Evolutionary conservation across 208 protist genomes (phyloP).

Genomic region (Borovskyia barvae): DNA sequence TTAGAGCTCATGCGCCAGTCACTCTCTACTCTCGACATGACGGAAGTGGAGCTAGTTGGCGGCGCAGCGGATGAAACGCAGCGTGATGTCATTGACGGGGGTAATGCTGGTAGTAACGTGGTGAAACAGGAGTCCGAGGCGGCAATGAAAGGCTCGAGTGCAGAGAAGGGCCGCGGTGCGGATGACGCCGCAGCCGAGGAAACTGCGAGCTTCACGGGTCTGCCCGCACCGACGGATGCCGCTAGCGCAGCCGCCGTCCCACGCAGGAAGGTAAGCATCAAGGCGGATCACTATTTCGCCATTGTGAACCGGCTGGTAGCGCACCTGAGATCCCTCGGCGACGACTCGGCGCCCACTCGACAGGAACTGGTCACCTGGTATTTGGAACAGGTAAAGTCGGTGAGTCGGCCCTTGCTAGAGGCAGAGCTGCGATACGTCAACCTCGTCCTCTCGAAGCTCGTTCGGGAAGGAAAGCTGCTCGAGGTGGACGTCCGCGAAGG

Average conservation of each 20-base stretch:
- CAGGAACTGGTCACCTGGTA: conserved; percentile 85
- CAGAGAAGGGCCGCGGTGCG: conserved; percentile 2
- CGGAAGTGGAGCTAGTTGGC: conserved; percentile 80
- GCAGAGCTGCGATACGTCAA: conserved; percentile 75
- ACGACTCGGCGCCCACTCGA: conserved; percentile 66
- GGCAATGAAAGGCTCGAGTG: background rate
- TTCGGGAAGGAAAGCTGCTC: conserved; percentile 83
- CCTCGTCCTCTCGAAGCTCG: conserved; percentile 72
- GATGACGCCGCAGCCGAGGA: conserved; percentile 1
- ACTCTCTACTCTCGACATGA: conserved; percentile 87
- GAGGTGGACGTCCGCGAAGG: conserved; percentile 77
- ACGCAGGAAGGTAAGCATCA: conserved; percentile 64
- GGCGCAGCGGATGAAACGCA: conserved; percentile 17
- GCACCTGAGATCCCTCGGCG: conserved; percentile 69
- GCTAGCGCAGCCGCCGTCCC: conserved; percentile 4
- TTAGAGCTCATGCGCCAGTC: conserved; percentile 91
- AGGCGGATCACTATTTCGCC: conserved; percentile 82
- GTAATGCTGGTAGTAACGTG: background rate
- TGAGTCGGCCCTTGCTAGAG: conserved; percentile 79
- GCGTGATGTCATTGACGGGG: background rate
- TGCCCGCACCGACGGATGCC: conserved; percentile 2
- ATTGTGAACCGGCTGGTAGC: conserved; percentile 80
- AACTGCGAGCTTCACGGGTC: background rate
- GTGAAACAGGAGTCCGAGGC: conserved; percentile 36
- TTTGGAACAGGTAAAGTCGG: conserved; percentile 81